Evolutionary conservation across 2,329 filamentous ascomycete genomes (phyloP).

Genomic region (Penicillium vulpinum): DNA sequence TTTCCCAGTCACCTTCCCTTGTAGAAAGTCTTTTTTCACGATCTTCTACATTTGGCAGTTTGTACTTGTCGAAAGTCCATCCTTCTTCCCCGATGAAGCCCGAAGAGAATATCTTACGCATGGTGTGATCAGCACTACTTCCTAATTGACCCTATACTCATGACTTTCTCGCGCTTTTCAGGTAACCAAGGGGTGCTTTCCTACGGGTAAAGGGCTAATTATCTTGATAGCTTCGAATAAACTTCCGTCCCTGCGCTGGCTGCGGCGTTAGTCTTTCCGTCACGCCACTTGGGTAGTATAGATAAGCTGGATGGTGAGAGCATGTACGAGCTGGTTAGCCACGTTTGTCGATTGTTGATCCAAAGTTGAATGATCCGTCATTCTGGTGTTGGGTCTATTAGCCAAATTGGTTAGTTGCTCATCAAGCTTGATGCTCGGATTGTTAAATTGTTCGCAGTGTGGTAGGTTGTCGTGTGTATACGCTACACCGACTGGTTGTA

Average conservation of each 20-base stretch:
- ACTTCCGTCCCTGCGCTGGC: not conserved
- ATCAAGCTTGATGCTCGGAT: not conserved
- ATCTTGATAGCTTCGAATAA: not conserved
- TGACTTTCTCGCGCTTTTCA: not conserved
- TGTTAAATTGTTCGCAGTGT: not conserved
- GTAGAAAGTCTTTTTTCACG: not conserved
- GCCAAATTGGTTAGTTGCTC: constrained; percentile 2
- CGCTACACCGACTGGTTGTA: not conserved
- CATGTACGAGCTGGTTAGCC: not conserved
- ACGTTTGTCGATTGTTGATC: not conserved
- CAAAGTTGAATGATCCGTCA: not conserved
- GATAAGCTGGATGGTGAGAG: not conserved
- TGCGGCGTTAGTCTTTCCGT: not conserved
- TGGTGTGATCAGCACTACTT: not conserved
- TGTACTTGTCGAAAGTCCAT: not conserved
- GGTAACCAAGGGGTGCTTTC: not conserved
- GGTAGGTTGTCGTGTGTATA: not conserved
- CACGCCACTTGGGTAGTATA: constrained; percentile 2
- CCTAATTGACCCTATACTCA: not conserved
- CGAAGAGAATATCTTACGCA: not conserved
- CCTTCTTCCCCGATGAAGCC: not conserved
- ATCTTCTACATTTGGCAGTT: not conserved
- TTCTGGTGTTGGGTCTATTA: not conserved
- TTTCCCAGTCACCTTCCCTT: not conserved
- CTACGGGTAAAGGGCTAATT: not conserved